Evolutionary conservation across 495 filamentous ascomycete species (phyloP), one percentile per base, ranked within the genome.

Genomic region (Podospora australis): DNA sequence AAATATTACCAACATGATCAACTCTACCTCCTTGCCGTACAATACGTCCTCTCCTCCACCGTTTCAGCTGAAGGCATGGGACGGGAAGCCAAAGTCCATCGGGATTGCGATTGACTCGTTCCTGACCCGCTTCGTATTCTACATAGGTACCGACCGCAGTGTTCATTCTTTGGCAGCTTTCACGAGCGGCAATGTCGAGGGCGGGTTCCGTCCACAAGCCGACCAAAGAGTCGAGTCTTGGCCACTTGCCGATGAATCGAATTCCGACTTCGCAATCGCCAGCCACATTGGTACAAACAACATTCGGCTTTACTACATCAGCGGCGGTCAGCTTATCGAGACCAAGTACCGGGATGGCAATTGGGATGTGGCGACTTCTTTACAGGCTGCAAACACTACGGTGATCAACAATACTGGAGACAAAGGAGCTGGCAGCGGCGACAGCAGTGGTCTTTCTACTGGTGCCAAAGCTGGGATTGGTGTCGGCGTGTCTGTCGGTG

Each of bases 91-190:
- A 2, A 50, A 50, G 10, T 42, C 55, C 13, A 30, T 64, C 16
- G 61, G 54, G 36, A 23, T 55, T 1, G 52, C 48, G n/a, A 38
- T 61, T 22, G 56, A 64, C 48, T 52, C 21, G 23, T 20, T 35
- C n/a, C 40, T 48, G 46, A 55, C 55, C 32, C 55, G 53, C 10
- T 51, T 54, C 49, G 26, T 61, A 16, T 64, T 61, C 49, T 64
- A 64, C 45, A 54, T 61, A 32, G 61, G 61, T 28, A 48, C 46
- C 7, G 61, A 64, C 36, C 32, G 44, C 14, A 41, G 36, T 19
- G 8, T 57, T 11, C 50, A 64, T 53, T 43, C n/a, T 9, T 25
- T 42, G 11, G 39, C 48, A 2, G 26, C 28, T 2, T 58, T 57
- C 14, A 45, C 50, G 24, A 45, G 44, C 19, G 58, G 52, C 54